Base-by-base conservation (phyloP, 2,329 filamentous ascomycete species). In the Neofusicoccum ribis region DNA sequence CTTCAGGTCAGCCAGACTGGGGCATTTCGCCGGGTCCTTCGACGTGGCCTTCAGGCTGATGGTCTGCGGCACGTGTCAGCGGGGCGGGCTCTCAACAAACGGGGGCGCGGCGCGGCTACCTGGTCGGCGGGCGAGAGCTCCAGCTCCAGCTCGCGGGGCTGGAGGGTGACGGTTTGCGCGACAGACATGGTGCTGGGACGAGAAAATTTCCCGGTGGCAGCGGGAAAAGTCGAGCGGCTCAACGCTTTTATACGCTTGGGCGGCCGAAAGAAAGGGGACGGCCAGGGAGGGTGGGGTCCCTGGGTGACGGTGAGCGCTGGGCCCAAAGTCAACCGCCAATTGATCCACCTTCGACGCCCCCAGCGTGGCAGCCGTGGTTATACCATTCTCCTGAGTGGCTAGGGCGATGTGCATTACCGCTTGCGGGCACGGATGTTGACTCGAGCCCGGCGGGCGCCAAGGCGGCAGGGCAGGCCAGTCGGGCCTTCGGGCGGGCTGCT, bases 1-100 rank as follows among this genome's bases (percentile, higher is more conserved):
- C 49, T 69, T 71, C 67, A 76, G 69, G 15, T 69, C 49, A 34
- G n/a, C 58, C 23, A 65, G 46, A 11, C 43, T 63, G 5, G 63
- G 63, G 50, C 61, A 64, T 15, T 64, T 56, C 15, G 50, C 41
- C 12, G 51, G 39, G 43, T 64, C 61, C 39, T 31, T 63, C 15
- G 47, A 23, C 27, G 49, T 11, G n/a, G 56, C 23, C 56, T 60
- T 60, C 27, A 60, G 31, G 43, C 39, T 60, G 41, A 60, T 44
- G 41, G 31, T 20, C 56, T 59, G 44, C 37, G 56, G 43, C 27
- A 31, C 12, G 27, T 8, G 56, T 60, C 31, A 60, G 56, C 31
- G 23, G 23, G 17, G 12, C 9, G 6, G 12, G 34, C 49, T 3
- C 14, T 39, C 11, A 39, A 39, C 37, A 41, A 14, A 17, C 7